These are phyloP conservation scores for Huntiella savannae DNA, from an alignment of 2,329 filamentous ascomycete species.

Conservation along the genomic window DNA sequence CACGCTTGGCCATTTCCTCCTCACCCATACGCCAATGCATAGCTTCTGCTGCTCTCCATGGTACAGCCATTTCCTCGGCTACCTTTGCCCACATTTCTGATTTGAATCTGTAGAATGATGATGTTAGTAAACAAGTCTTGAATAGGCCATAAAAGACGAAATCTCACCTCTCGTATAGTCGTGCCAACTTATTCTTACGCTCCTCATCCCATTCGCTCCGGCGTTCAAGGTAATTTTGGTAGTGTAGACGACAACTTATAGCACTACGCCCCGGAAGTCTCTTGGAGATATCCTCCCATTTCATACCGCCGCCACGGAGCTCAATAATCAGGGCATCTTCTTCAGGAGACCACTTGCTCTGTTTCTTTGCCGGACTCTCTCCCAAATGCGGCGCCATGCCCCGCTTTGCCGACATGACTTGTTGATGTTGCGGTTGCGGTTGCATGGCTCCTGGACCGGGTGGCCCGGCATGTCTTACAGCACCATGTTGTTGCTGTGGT, in stretches of 20 bases:
- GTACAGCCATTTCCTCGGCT: constrained; percentile 83
- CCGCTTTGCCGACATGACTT: constrained; percentile 21
- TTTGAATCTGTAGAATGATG: constrained; percentile 53
- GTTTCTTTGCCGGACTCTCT: constrained; percentile 68
- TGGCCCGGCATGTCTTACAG: constrained; percentile 1
- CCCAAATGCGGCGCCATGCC: constrained; percentile 35
- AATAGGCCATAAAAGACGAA: neutral
- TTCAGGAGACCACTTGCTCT: constrained; percentile 90
- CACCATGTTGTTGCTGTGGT: neutral
- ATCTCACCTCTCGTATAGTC: constrained; percentile 80
- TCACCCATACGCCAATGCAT: constrained; percentile 98
- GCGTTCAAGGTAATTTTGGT: constrained; percentile 91
- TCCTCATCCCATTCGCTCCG: constrained; percentile 93
- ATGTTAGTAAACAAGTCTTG: constrained; percentile 6
- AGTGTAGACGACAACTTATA: constrained; percentile 85
- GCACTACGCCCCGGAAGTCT: constrained; percentile 74
- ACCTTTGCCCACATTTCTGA: constrained; percentile 96
- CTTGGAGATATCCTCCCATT: constrained; percentile 97
- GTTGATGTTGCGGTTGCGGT: constrained; percentile 14
- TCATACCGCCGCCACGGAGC: constrained; percentile 78
- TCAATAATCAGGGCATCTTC: constrained; percentile 91
- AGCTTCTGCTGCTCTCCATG: constrained; percentile 86
- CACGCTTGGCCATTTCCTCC: constrained; percentile 79
- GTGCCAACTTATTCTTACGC: constrained; percentile 87
- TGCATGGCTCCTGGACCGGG: neutral